Evolutionary conservation across 2,329 filamentous ascomycete genomes (phyloP).

Genomic region (Phoma herbarum): DNA sequence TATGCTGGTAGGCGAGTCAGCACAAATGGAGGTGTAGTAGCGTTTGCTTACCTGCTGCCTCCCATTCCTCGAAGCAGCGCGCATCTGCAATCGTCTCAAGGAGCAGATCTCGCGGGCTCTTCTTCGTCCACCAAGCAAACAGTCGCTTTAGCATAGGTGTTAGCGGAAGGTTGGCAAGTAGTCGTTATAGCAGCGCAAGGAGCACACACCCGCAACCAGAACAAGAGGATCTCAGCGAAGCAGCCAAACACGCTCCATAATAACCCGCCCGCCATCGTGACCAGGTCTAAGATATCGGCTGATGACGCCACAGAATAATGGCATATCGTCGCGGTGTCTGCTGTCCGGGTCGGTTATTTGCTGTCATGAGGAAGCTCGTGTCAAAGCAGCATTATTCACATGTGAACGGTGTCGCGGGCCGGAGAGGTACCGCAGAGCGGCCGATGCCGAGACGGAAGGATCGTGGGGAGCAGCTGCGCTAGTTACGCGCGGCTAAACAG

Average conservation of each 20-base stretch:
- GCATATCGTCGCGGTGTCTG: conserved; percentile 41
- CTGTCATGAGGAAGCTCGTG: conserved; percentile 28
- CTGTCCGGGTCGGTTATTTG: conserved; percentile 27
- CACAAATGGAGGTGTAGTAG: neutral
- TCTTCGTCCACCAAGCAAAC: conserved; percentile 71
- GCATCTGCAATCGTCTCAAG: conserved; percentile 72
- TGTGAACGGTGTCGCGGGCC: conserved; percentile 9
- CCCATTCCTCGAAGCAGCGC: conserved; percentile 83
- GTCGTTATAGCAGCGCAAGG: conserved; percentile 19
- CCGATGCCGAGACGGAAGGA: conserved; percentile 18
- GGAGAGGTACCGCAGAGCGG: neutral
- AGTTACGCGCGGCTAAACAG: conserved; percentile 4
- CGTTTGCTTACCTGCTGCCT: conserved; percentile 62
- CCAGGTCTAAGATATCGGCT: conserved; percentile 15
- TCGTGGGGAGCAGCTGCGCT: conserved; percentile 11
- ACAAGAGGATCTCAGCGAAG: conserved; percentile 51
- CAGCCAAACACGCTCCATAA: conserved; percentile 44
- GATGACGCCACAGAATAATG: conserved; percentile 25
- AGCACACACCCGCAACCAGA: conserved; percentile 52
- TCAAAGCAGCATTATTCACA: conserved; percentile 9
- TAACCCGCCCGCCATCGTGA: conserved; percentile 33
- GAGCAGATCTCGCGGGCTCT: conserved; percentile 71
- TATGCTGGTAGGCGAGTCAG: conserved; percentile 60
- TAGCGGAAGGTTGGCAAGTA: neutral
- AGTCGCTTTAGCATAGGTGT: conserved; percentile 66